These are phyloP conservation scores for Lachnellula subtilissima DNA, from an alignment of 2,329 filamentous ascomycete species.

Conservation along the genomic window DNA sequence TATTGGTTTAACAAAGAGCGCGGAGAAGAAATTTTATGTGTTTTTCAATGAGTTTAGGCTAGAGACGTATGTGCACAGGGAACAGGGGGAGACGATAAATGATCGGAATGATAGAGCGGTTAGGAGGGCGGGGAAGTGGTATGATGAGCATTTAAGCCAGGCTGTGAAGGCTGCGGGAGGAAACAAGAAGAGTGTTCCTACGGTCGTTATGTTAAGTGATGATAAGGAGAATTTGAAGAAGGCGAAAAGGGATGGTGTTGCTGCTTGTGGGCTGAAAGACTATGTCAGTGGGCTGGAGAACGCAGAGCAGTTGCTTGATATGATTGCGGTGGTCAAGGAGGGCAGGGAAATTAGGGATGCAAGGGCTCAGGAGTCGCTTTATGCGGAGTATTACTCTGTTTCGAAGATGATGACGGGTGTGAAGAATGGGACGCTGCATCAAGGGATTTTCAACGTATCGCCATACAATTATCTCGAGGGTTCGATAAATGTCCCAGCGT, in stretches of 20 bases:
- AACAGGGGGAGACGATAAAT: constrained; percentile 81
- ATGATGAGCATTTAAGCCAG: constrained; percentile 70
- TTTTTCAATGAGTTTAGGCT: constrained; percentile 98
- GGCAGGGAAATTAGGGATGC: constrained; percentile 59
- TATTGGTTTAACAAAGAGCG: constrained; percentile 84
- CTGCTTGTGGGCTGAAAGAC: constrained; percentile 62
- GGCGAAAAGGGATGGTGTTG: constrained; percentile 69
- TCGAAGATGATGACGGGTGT: constrained; percentile 94
- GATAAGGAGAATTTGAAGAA: constrained; percentile 84
- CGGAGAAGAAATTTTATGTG: constrained; percentile 95
- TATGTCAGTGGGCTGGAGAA: constrained; percentile 85
- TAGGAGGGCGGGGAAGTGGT: constrained; percentile 82
- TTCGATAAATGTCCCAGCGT: constrained; percentile 82
- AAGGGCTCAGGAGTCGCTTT: constrained; percentile 64
- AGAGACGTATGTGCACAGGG: constrained; percentile 79
- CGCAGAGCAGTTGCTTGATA: constrained; percentile 79
- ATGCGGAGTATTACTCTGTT: constrained; percentile 82
- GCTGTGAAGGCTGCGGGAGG: constrained; percentile 50
- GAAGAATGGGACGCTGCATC: constrained; percentile 82
- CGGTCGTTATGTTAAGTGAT: constrained; percentile 89
- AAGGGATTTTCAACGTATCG: constrained; percentile 93
- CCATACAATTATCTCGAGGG: constrained; percentile 98
- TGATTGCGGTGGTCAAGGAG: constrained; percentile 79
- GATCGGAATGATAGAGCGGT: constrained; percentile 95
- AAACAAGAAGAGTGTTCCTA: constrained; percentile 55